Percentiles rank a stretch among this genome's conserved stretches.
Evolutionary conservation across 495 filamentous ascomycete genomes (phyloP).

Genomic region (Penicillium macrosclerotiorum): DNA sequence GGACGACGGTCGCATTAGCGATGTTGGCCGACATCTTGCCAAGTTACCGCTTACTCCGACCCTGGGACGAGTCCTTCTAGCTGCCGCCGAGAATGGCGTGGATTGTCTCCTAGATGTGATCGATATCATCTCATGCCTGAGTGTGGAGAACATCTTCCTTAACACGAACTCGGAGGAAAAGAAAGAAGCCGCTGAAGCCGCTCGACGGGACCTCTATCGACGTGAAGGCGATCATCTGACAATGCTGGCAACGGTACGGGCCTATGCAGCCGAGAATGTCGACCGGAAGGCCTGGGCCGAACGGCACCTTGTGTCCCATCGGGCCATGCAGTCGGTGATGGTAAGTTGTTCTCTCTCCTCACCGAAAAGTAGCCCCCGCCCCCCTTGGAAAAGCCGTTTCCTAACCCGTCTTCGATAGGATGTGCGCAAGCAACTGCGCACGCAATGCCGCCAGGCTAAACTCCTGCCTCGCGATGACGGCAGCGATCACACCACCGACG

Average conservation of each 20-base stretch:
- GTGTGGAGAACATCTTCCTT: conserved; percentile 84
- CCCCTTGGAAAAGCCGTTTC: neutral
- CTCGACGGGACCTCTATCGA: conserved; percentile 69
- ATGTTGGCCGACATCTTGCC: conserved; percentile 72
- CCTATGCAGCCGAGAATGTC: conserved; percentile 70
- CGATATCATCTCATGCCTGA: conserved; percentile 87
- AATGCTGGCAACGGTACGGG: conserved; percentile 76
- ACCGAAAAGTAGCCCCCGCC: too few relatives aligned
- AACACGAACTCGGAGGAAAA: conserved; percentile 78
- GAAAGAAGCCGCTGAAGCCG: conserved; percentile 69
- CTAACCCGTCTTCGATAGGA: conserved; percentile 49
- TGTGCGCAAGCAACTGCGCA: conserved; percentile 82
- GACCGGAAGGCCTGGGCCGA: conserved; percentile 78
- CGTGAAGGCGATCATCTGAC: conserved; percentile 91
- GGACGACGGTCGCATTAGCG: conserved; percentile 69
- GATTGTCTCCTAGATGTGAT: conserved; percentile 81
- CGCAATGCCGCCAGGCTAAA: conserved; percentile 53
- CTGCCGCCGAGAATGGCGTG: conserved; percentile 65
- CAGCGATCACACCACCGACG: conserved; percentile 15
- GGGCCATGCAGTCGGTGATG: conserved; percentile 80
- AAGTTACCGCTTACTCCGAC: conserved; percentile 78
- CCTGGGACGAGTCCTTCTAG: conserved; percentile 78
- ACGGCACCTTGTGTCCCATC: conserved; percentile 69
- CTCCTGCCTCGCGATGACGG: conserved; percentile 27
- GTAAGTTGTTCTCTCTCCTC: conserved; percentile 40